Conservation (phyloP, 371 early-diverging fungal species). For the Mortierella sp. region DNA sequence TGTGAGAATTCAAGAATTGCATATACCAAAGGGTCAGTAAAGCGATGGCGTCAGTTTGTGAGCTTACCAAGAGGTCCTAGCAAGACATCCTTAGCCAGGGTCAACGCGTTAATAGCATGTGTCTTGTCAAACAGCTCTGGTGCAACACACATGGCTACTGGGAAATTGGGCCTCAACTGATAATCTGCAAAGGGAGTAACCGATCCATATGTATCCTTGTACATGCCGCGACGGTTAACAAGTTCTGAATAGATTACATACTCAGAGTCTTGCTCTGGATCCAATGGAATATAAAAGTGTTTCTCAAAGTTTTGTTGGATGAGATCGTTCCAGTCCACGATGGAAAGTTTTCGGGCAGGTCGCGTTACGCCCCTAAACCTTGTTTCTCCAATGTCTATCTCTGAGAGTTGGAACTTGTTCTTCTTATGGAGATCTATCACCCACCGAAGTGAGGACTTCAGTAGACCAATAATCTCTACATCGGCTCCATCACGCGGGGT, state of each 20-base stretch:
- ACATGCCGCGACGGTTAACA: conserved; percentile 94
- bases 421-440: conserved; percentile 64
- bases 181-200: conserved; percentile 85
- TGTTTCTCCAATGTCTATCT: conserved; percentile 59
- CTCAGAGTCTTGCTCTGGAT: conserved; percentile 66
- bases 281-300: conserved; percentile 87
- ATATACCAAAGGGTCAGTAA: too few relatives aligned
- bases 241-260: conserved; percentile 76
- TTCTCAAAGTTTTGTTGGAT: conserved; percentile 89
- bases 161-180: conserved; percentile 93
- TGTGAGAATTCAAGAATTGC: too few relatives aligned
- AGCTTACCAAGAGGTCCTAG: conserved; percentile 83
- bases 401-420: conserved; percentile 61
- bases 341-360: conserved; percentile 58
- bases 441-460: conserved; percentile 91
- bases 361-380: conserved; percentile 18
- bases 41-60: neutral
- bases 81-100: conserved; percentile 73
- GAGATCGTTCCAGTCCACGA: conserved; percentile 82
- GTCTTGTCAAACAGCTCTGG: conserved; percentile 90
- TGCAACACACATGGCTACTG: conserved; percentile 93
- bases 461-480: conserved; percentile 92
- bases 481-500: conserved; percentile 96
- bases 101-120: conserved; percentile 81
- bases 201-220: conserved; percentile 90